A percentile compares a stretch with the other conserved stretches of the same genome.
Conservation (phyloP, 1,284 basidiomycete species). For the Ustilago crameri region DNA sequence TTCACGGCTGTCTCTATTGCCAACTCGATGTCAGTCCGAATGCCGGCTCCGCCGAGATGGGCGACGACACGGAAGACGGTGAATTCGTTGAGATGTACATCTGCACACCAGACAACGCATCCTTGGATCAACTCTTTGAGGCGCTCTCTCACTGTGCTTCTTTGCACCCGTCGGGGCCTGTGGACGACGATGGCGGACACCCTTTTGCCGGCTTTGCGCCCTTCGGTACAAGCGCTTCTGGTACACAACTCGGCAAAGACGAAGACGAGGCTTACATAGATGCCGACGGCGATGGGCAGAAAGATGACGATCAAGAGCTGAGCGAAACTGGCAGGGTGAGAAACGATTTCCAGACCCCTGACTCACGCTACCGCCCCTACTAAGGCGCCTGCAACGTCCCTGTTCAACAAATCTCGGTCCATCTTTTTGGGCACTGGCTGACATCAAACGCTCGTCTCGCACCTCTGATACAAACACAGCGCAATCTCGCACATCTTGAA, state of each 20-base stretch:
- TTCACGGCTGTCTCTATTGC: slow-evolving; percentile 61
- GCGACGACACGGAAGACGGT: slow-evolving; percentile 44
- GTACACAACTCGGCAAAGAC: slow-evolving; percentile 71
- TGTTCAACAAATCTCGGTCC: not conserved
- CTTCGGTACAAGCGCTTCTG: slow-evolving; percentile 51
- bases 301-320: slow-evolving; percentile 72
- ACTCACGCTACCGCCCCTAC: slow-evolving; percentile 85
- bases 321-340: slow-evolving; percentile 92
- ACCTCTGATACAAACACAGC: slow-evolving; percentile 24
- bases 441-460: slow-evolving; percentile 4
- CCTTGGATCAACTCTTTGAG: slow-evolving; percentile 88
- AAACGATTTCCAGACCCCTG: slow-evolving; percentile 81
- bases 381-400: slow-evolving; percentile 64
- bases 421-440: slow-evolving; percentile 12
- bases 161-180: slow-evolving; percentile 76
- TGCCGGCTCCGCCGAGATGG: slow-evolving; percentile 31
- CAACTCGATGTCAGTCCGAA: slow-evolving; percentile 61
- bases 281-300: slow-evolving; percentile 73
- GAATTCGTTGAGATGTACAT: slow-evolving; percentile 61
- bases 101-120: slow-evolving; percentile 31
- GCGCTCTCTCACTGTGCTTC: slow-evolving; percentile 88
- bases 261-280: slow-evolving; percentile 71
- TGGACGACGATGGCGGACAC: slow-evolving; percentile 72
- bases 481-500: slow-evolving; percentile 48
- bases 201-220: slow-evolving; percentile 64